Base-by-base conservation (phyloP, 345 rosid species). In the Xanthoceras sorbifolium region DNA sequence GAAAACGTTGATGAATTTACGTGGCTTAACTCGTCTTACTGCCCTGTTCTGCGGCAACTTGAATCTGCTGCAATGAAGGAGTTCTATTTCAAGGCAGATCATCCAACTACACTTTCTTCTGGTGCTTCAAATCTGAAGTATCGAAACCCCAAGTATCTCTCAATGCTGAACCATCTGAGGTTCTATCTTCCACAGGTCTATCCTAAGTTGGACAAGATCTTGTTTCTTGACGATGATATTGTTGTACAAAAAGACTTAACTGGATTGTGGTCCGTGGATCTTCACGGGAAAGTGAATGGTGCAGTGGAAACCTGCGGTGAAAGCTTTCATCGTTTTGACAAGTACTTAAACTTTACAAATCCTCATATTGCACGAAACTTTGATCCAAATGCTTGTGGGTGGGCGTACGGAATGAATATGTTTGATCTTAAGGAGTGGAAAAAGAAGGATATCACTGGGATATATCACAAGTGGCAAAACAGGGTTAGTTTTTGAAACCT, bases 391-490 rank as follows among this genome's bases (percentile, higher is more conserved):
- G 99, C 97, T 76, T 96, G 98, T 84, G 99, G 99, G 18, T 96
- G 99, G 99, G 99, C 99, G 5, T 96, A 96, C 72, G 99, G 99
- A 61, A 96, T 96, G 99, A 96, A 96, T 84, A 82, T 96, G 78
- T 96, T 96, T 81, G 99, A 96, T 83, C 88, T 96, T 18, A 83
- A 85, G 69, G 98, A 83, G 79, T 96, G 99, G 99, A 93, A 93
- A 86, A 92, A 74, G 86, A 89, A 87, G 90, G 97, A 96, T 76
- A 96, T 96, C 55, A 96, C 98, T 7, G 99, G 98, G 81, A 96
- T 93, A 72, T 96, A 96, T 84, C 99, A 96, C 77, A 93, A 89
- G 88, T 96, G 99, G 99, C 99, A 96, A 83, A 96, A 90, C 81
- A 86, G 92, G 99, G 98, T 95, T 78, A 84, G 91, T 79, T 5